Evolutionary conservation across 2,329 filamentous ascomycete species (phyloP).

Genomic region (Epichloe brachyelytri): DNA sequence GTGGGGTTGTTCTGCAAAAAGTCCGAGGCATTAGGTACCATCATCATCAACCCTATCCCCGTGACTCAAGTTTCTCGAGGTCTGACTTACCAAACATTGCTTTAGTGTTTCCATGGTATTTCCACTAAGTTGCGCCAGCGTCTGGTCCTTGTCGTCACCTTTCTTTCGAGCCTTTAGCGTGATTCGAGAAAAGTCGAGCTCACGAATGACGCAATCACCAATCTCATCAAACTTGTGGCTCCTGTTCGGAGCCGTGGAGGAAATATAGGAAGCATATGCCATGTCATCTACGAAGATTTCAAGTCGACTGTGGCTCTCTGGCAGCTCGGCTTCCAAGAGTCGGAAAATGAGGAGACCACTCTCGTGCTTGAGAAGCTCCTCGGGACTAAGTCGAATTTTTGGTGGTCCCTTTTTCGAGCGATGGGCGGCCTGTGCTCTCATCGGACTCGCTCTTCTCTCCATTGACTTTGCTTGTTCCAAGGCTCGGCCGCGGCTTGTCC

Average conservation of each 20-base stretch:
- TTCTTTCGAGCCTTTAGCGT: constrained; percentile 79
- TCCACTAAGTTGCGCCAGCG: constrained; percentile 70
- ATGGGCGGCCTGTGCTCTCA: constrained; percentile 18
- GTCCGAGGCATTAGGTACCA: background rate
- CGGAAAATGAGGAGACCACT: constrained; percentile 91
- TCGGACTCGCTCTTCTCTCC: constrained; percentile 16
- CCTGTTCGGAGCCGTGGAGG: constrained; percentile 58
- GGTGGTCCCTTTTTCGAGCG: constrained; percentile 43
- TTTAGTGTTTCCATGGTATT: constrained; percentile 80
- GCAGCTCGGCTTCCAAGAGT: constrained; percentile 77
- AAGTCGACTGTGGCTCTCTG: constrained; percentile 61
- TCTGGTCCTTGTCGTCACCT: constrained; percentile 60
- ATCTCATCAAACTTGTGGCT: constrained; percentile 75
- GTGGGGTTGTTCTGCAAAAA: constrained; percentile 69
- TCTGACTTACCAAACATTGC: constrained; percentile 59
- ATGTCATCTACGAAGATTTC: constrained; percentile 93
- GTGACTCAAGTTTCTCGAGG: background rate
- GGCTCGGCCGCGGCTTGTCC: constrained; percentile 12
- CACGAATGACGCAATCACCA: constrained; percentile 89
- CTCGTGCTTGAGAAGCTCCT: constrained; percentile 77
- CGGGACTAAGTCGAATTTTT: constrained; percentile 64
- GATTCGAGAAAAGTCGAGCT: constrained; percentile 90
- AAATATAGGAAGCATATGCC: constrained; percentile 78
- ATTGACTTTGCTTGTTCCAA: background rate
- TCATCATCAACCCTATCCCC: too few species aligned